Base-by-base conservation (phyloP, 2,329 filamentous ascomycete species). In the Elsinoe batatas region DNA sequence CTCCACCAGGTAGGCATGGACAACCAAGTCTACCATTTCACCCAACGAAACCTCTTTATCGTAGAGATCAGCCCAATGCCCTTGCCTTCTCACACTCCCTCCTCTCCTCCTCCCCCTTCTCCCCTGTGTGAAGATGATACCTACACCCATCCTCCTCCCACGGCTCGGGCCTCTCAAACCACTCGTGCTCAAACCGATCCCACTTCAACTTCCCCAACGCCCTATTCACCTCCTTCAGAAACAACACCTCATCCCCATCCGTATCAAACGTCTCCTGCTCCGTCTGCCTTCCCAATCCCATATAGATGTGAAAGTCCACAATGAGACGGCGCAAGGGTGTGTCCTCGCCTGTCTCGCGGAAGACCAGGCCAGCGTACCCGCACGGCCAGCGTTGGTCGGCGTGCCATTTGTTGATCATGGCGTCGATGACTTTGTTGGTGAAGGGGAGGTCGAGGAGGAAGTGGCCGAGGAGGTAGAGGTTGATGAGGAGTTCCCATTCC, bases 381-480 rank as follows among this genome's bases (percentile, higher is more conserved):
- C 30, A 36, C 3, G 47, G 47, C 47, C 47, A 51, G 10, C 26
- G 30, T 18, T 20, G 18, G 17, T 51, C 32, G 7, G 32, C n/a
- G n/a, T 32, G 26, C 13, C 32, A 51, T 37, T 51, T 51, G 13
- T 51, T 6, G 12, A 22, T 12, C 47, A 51, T 51, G 30, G 26
- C 26, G 18, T 35, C 33, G 47, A 36, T 36, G 26, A 51, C 47
- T 15, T 11, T n/a, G 47, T 51, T 51, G 26, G 10, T 12, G 47
- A 51, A 51, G 33, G 26, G 26, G 47, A 8, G 26, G 26, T 30
- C 26, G 26, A 30, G 26, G 30, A 51, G 30, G 32, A 17, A 51
- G 47, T 62, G 57, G 1, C 61, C 60, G 7, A 62, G 50, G 5
- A 59, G 54, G 53, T 60, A 62, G 20, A 53, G 47, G 10, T 35